Base-by-base conservation (phyloP, 176 grass and related monocot genomes). In the Carex littledalei region DNA sequence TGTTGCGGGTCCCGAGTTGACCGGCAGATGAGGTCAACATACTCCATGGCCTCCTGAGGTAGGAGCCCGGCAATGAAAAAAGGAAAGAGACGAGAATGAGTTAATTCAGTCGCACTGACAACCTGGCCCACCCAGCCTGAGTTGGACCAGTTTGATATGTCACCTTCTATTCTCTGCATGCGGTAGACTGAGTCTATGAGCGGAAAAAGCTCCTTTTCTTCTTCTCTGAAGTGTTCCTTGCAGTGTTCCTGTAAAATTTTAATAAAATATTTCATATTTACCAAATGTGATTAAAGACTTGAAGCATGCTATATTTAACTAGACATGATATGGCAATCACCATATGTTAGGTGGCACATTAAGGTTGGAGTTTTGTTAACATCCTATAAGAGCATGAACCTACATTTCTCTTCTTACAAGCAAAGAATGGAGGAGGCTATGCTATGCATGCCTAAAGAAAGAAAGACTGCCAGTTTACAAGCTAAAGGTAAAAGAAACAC, bases 61-160 rank as follows among this genome's bases (percentile, higher is more conserved):
- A 94, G 81, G 50, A 99, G 93, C 12, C 96, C 93, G 2, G 96
- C 92, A 88, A 99, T 94, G 90, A 99, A 94, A 84, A 95, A 94
- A 8, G 96, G 85, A 60, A 99, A 95, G 81, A 95, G 93, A 53
- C 82, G 89, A 2, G 93, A 99, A 85, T 99, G 96, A 15, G 90
- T 99, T 66, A 87, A 85, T 84, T 95, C 96, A 84, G 93, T 99
- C 11, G 79, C 79, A 70, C 35, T 67, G 68, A 95, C 66, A 0
- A 88, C 75, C 62, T 94, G 88, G 0, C 92, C 91, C 45, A 82
- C 90, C 90, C 91, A 95, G 5, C 80, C 85, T 0, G 88, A 86
- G 31, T 85, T 92, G 14, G 94, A 93, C 43, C 87, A 90, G 80
- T 86, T 83, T 54, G 90, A 81, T 73, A 89, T 81, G 11, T 85